Evolutionary conservation across 306 rosid species (phyloP).

Genomic region (Dicorynia guianensis): DNA sequence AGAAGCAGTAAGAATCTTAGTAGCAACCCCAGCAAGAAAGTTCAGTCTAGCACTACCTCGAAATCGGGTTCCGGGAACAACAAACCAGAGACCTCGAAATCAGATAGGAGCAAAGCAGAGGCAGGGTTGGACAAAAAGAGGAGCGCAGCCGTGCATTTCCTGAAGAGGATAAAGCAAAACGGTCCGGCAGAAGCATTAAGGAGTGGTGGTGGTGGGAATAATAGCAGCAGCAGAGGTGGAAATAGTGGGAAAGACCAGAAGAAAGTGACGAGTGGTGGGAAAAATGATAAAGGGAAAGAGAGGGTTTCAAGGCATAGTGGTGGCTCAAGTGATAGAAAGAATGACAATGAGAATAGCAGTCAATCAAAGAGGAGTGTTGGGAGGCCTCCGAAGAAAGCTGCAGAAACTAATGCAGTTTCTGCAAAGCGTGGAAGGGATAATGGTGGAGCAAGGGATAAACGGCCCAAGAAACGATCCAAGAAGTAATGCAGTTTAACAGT

Average conservation of each 20-base stretch:
- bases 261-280: conserved; percentile 46
- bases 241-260: conserved; percentile 57
- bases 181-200: conserved; percentile 49
- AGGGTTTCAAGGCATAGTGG: conserved; percentile 49
- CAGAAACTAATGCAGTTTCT: conserved; percentile 46
- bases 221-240: conserved; percentile 43
- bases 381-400: conserved; percentile 77
- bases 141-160: conserved; percentile 78
- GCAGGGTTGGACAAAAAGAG: not conserved
- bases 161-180: conserved; percentile 79
- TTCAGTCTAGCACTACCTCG: conserved; percentile 34
- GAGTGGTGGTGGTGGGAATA: conserved; percentile 44
- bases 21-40: conserved; percentile 56
- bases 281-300: conserved; percentile 64
- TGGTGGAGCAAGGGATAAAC: conserved; percentile 50
- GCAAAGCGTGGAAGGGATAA: conserved; percentile 69
- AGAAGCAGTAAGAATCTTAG: conserved; percentile 58
- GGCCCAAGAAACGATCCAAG: conserved; percentile 70
- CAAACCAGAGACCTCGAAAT: conserved; percentile 49
- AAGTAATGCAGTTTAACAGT: conserved; percentile 43
- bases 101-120: conserved; percentile 50
- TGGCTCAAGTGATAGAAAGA: conserved; percentile 56
- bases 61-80: conserved; percentile 50
- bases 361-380: conserved; percentile 80
- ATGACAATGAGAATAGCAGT: conserved; percentile 53